These are phyloP conservation scores for Mycosarcoma maydis DNA, from an alignment of 1,284 basidiomycete genomes.

Conservation along the genomic window DNA sequence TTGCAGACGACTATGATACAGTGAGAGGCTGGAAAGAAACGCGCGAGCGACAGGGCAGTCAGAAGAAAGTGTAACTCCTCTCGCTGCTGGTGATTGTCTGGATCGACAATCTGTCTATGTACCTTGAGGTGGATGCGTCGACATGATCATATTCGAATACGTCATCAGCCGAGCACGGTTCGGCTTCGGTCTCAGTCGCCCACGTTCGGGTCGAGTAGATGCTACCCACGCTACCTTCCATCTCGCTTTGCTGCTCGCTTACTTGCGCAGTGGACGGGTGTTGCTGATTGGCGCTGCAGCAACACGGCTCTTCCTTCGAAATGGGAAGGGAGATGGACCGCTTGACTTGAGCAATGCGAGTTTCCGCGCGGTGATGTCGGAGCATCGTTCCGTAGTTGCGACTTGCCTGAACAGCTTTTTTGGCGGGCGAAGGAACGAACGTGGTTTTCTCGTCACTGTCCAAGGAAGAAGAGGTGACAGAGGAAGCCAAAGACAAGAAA, in stretches of 20 bases:
- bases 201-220: conserved; percentile 16
- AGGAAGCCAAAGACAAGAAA: conserved; percentile 3
- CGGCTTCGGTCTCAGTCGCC: conserved; percentile 1
- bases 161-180: not conserved
- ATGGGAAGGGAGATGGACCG: conserved; percentile 17
- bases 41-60: not conserved
- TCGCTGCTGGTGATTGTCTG: conserved; percentile 12
- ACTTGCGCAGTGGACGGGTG: not conserved
- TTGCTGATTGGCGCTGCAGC: not conserved
- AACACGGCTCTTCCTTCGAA: not conserved
- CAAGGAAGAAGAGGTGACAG: not conserved
- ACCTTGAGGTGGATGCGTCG: not conserved
- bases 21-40: not conserved
- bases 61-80: conserved; percentile 27
- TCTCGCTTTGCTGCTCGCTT: not conserved
- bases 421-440: not conserved
- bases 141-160: conserved; percentile 14
- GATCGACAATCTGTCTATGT: conserved; percentile 4
- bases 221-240: conserved; percentile 8
- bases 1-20: conserved; percentile 6
- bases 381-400: conserved; percentile 12
- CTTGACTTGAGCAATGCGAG: conserved; percentile 9
- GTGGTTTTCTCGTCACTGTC: conserved; percentile 5
- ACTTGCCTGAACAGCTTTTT: not conserved
- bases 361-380: conserved; percentile 1